Evolutionary conservation across 768 basidiomycete species (phyloP).

Genomic region (Calocera cornea): DNA sequence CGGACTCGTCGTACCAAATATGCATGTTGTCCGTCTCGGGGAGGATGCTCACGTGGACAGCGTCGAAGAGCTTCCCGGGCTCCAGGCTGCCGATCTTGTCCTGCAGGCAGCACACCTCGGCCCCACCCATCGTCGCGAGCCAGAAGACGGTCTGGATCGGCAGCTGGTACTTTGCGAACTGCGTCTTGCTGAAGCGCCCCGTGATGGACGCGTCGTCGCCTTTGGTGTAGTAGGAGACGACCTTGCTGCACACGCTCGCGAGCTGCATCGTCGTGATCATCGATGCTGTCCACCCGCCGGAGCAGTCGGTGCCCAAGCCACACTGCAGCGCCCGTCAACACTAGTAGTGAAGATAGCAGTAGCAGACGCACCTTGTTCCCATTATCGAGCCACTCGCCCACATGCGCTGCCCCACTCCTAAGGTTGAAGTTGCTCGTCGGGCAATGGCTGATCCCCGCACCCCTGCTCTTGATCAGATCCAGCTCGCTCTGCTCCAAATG

Average conservation of each 20-base stretch:
- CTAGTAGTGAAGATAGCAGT: neutral
- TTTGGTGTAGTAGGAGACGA: conserved; percentile 39
- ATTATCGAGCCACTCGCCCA: conserved; percentile 64
- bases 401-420: conserved; percentile 66
- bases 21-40: conserved; percentile 41
- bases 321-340: conserved; percentile 39
- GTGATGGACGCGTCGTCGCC: conserved; percentile 10
- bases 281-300: conserved; percentile 74
- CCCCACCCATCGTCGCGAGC: conserved; percentile 87
- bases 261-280: conserved; percentile 64
- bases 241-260: conserved; percentile 69
- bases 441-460: conserved; percentile 80
- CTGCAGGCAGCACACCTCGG: conserved; percentile 61
- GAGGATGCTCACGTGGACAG: conserved; percentile 53
- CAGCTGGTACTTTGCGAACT: conserved; percentile 34
- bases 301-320: conserved; percentile 86
- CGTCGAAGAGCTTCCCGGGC: conserved; percentile 81
- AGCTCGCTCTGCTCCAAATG: conserved; percentile 65
- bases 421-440: conserved; percentile 90
- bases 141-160: conserved; percentile 64
- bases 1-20: conserved; percentile 38
- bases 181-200: conserved; percentile 7
- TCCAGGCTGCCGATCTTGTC: conserved; percentile 61
- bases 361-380: conserved; percentile 60
- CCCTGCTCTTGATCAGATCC: conserved; percentile 46